Evolutionary conservation across 495 filamentous ascomycete species (phyloP), one percentile per base, ranked within the genome.

Genomic region (Hypoxylon intermedium): DNA sequence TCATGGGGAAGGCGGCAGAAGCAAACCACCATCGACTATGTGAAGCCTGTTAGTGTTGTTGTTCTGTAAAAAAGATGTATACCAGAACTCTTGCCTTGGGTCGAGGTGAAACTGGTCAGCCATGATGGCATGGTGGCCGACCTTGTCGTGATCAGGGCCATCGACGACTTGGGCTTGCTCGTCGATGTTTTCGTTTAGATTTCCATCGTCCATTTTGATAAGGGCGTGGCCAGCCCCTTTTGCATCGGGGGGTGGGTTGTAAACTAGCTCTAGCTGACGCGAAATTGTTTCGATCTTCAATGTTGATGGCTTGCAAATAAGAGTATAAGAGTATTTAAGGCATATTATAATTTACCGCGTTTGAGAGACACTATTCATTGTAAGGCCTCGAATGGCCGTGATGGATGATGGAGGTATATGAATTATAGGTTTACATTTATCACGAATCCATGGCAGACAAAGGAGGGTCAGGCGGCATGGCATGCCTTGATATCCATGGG

Each of bases 11-110:
- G 7, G 85, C 89, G 0, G 90, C 90, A 16, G 86, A 89, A 6
- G 89, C 89, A 62, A 93, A 87, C 91, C 92, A 96, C 91, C 91
- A 96, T 34, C 86, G 85, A 53, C 87, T 82, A 19, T 21, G 42
- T 16, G n/a, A n/a, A n/a, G n/a, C 53, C 40, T 38, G 33, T 23
- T 28, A 31, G 33, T 21, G 12, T 3, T 15, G 16, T 57, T n/a
- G 24, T 18, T 12, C n/a, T 26, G 53, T 13, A 50, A 13, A 23
- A 7, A 16, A 0, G 12, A 16, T 28, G 24, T 23, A 34, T 66
- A 13, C 34, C 12, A 15, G 34, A 1, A 23, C 16, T 7, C 71
- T 15, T 51, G 83, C 82, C 81, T 85, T 15, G 83, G 85, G 40
- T 85, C 73, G 5, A 83, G 63, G 71, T 83, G 84, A 4, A 71